Base-by-base conservation (phyloP, 768 basidiomycete genomes). In the Podaxis rugospora region DNA sequence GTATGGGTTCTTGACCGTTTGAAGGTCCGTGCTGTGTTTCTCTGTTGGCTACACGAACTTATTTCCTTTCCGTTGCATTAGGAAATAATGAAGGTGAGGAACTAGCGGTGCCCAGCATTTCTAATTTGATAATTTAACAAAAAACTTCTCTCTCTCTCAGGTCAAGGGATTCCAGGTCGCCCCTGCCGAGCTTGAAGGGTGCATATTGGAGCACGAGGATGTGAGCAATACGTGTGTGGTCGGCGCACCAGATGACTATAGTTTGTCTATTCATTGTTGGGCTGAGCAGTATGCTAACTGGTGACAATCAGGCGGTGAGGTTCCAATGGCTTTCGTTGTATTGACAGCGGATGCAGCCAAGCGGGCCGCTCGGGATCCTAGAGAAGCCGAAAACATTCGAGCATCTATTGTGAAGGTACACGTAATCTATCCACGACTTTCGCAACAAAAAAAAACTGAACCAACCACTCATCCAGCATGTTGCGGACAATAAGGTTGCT, bases 111-210 rank as follows among this genome's bases (percentile, higher is more conserved):
- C 32, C 32, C 32, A 3, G 1, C n/a, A 25, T 13, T 13, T 46
- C 25, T 18, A 35, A 36, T 25, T 36, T 35, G 51, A 27, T 55
- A 21, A 21, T 21, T 21, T 21, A 21, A 7, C 21, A 40, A 9
- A 44, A 44, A 74, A 74, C 72, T 76, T 70, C 74, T 75, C 14
- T 70, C 14, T 70, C 14, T 70, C 80, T 66, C 76, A 88, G 74
- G 84, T 87, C 46, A 80, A 74, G 66, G 89, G 89, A 2, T 87
- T 86, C 68, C 88, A 90, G 67, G 88, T 90, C 1, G 86, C 89
- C 0, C 89, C 88, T 1, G 87, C 89, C 3, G 88, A 89, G 63
- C 75, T 89, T 7, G 88, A 89, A 66, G 88, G 82, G 18, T 85
- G 85, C 61, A 66, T 88, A n/a, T 69, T 88, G 25, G 79, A 75